Percentiles rank a stretch among this genome's conserved stretches.
These are phyloP conservation scores for Limnomonas spitsbergensis DNA, from an alignment of 139 green algal species.

Conservation along the genomic window DNA sequence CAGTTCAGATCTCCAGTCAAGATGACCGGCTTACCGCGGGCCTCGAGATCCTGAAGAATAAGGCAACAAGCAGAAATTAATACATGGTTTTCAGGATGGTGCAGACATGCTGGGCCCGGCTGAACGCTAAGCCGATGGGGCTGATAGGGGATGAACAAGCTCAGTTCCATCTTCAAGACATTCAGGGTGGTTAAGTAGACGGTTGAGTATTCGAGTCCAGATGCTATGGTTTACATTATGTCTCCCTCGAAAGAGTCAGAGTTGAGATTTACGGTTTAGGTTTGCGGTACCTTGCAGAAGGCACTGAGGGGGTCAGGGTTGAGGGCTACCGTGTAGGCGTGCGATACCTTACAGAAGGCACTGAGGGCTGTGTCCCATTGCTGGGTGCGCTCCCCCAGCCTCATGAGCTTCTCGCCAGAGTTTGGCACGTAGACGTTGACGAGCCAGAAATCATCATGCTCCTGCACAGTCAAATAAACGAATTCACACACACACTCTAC, in stretches of 20 bases:
- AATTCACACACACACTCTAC: not conserved
- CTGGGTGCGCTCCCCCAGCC: constrained; percentile 25
- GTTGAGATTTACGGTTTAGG: too few species aligned
- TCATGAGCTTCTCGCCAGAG: constrained; percentile 33
- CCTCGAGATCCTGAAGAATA: constrained; percentile 19
- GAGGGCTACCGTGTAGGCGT: too few species aligned
- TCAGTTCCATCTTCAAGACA: too few species aligned
- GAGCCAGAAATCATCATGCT: constrained; percentile 12
- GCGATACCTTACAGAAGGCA: constrained; percentile 1
- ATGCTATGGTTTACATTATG: too few species aligned
- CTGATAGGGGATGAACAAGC: too few species aligned
- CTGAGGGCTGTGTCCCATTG: not conserved
- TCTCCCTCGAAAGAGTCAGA: too few species aligned
- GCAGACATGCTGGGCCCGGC: too few species aligned
- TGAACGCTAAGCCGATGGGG: too few species aligned
- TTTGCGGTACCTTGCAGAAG: constrained; percentile 12
- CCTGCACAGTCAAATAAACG: not conserved
- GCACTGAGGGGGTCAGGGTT: too few species aligned
- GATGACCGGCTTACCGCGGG: constrained; percentile 50
- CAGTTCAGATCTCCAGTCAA: constrained; percentile 38
- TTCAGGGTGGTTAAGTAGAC: too few species aligned
- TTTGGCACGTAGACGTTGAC: constrained; percentile 45
- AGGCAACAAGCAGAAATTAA: not conserved
- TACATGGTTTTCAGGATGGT: too few species aligned
- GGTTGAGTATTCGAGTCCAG: too few species aligned